Conservation (phyloP, 257 asterid genomes). For the Capsicum chinense region DNA sequence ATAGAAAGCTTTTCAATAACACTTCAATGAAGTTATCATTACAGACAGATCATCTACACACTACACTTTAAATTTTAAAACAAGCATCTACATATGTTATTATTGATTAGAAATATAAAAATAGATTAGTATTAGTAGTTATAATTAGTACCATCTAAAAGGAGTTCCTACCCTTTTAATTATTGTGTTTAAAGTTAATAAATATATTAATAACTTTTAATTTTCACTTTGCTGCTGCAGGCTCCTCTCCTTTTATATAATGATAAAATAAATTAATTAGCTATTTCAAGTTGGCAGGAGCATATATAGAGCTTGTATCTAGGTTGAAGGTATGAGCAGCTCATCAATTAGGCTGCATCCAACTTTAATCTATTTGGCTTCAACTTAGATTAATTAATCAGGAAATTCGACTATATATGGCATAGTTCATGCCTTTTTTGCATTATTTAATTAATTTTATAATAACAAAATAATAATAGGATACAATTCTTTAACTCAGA, state of each 20-base stretch:
- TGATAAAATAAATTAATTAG: background rate
- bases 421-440: background rate
- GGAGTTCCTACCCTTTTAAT: constrained; percentile 17
- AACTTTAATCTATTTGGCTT: background rate
- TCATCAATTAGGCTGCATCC: too few relatives aligned
- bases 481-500: background rate
- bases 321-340: too few relatives aligned
- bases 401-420: background rate
- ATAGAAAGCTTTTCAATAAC: constrained; percentile 19
- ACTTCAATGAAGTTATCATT: constrained; percentile 21
- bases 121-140: background rate
- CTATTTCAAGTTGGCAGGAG: constrained; percentile 24
- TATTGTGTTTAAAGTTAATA: constrained; percentile 4
- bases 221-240: constrained; percentile 15
- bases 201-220: background rate
- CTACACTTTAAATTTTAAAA: background rate
- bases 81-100: background rate
- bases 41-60: background rate
- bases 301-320: background rate
- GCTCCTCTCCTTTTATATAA: background rate
- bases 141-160: background rate
- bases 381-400: background rate
- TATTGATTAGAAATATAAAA: constrained; percentile 22
- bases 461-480: background rate
- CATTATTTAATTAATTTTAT: constrained; percentile 1